Percentiles rank a stretch among this genome's conserved stretches.
Conservation (phyloP, 768 basidiomycete genomes). For the Rhodocollybia butyracea region DNA sequence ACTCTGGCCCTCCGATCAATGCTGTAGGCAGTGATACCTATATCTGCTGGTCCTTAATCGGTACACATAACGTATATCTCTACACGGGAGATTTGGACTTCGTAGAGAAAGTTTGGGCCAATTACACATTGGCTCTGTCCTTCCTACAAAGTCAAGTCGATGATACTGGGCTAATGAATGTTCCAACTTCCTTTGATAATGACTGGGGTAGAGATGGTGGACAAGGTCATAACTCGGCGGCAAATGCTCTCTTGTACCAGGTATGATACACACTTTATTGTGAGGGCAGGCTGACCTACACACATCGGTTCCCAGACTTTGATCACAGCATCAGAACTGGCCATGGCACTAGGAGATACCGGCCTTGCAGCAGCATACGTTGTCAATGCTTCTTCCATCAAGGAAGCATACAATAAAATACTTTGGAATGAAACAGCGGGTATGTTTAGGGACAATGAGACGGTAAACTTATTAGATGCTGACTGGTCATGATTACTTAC, state of each 20-base stretch:
- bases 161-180: constrained; percentile 33
- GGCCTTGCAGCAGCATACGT: constrained; percentile 23
- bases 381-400: constrained; percentile 31
- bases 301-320: constrained; percentile 21
- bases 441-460: constrained; percentile 45
- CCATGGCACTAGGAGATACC: constrained; percentile 21
- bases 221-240: constrained; percentile 39
- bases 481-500: too few relatives aligned
- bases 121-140: constrained; percentile 21
- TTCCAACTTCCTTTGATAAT: constrained; percentile 35
- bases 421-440: constrained; percentile 42
- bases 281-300: background rate
- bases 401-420: constrained; percentile 36
- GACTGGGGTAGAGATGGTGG: constrained; percentile 49
- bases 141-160: constrained; percentile 41
- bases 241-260: constrained; percentile 42
- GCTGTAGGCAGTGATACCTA: too few relatives aligned
- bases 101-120: too few relatives aligned
- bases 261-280: constrained; percentile 24
- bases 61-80: too few relatives aligned
- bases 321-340: constrained; percentile 32
- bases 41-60: too few relatives aligned
- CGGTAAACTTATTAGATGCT: too few relatives aligned
- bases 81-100: too few relatives aligned
- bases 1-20: too few relatives aligned